Evolutionary conservation across 106 monocot genomes (phyloP).

Genomic region (Phalaenopsis aphrodite): DNA sequence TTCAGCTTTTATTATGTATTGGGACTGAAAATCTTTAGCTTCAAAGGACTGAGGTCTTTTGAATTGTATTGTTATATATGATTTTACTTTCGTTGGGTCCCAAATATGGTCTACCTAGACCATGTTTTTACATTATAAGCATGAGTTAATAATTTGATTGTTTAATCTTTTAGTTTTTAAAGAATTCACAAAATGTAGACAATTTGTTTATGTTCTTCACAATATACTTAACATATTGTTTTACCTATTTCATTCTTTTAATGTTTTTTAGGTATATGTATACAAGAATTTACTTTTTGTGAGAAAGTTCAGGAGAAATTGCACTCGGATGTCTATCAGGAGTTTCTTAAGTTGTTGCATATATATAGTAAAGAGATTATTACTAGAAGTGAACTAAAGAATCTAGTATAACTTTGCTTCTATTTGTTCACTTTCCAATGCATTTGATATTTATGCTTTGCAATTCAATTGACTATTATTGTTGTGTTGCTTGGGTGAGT

Average conservation of each 20-base stretch:
- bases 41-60: neutral
- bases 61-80: neutral
- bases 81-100: neutral
- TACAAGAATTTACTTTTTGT: constrained; percentile 73
- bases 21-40: neutral
- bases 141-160: neutral
- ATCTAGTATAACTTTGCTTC: constrained; percentile 39
- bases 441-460: too few relatives aligned
- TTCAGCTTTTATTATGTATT: neutral
- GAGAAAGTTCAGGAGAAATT: constrained; percentile 93
- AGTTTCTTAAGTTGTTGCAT: constrained; percentile 92
- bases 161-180: neutral
- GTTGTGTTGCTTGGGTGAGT: neutral
- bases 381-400: constrained; percentile 67
- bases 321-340: constrained; percentile 74
- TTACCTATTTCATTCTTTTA: neutral
- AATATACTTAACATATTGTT: neutral
- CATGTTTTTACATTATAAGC: neutral
- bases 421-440: neutral
- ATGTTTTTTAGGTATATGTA: constrained; percentile 46
- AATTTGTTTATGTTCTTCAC: neutral
- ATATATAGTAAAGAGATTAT: constrained; percentile 95
- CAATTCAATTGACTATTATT: neutral
- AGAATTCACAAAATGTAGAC: neutral
- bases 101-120: neutral